Base-by-base conservation (phyloP, 345 rosid genomes). In the Gossypium sturtianum region DNA sequence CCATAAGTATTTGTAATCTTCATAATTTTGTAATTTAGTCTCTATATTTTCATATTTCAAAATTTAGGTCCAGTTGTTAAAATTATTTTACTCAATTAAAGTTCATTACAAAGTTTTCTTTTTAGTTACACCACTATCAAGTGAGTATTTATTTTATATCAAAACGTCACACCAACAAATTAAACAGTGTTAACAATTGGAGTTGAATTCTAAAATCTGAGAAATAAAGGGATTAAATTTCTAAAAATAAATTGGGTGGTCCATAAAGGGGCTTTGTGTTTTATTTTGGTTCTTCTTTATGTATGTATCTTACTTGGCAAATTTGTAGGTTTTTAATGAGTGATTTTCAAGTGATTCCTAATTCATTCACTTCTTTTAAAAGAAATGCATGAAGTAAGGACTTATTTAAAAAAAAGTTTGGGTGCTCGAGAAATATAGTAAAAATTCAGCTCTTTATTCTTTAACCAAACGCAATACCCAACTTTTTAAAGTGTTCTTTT, bases 191-290 rank as follows among this genome's bases (percentile, higher is more conserved):
- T 34, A 34, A 34, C 41, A 34, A 34, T 1, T 4, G 7, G 7
- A 0, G 38, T 34, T 34, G 38, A 34, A 34, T 34, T 34, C 1
- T 34, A 34, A 34, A 34, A 34, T 34, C 38, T 34, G 1, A 34
- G 5, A 34, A 34, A 5, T 34, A 34, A 5, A 34, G 0, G 41
- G 7, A 34, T 34, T 34, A 34, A 34, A 34, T 5, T 34, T 5
- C 41, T 34, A 34, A 34, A 34, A 34, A 5, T n/a, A 53, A 53
- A n/a, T n/a, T 53, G 22, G 57, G 72, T 70, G 83, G 82, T 83
- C 86, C 82, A 70, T 79, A 27, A 25, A 25, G 23, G 44, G n/a
- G 17, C 29, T 25, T 49, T 62, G 49, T 64, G 48, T 9, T 65
- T 11, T 57, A n/a, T 19, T 34, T 29, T 72, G 34, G 64, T 41